Base-by-base conservation (phyloP, 164 flowering plant genomes). In the Litsea cubeba region DNA sequence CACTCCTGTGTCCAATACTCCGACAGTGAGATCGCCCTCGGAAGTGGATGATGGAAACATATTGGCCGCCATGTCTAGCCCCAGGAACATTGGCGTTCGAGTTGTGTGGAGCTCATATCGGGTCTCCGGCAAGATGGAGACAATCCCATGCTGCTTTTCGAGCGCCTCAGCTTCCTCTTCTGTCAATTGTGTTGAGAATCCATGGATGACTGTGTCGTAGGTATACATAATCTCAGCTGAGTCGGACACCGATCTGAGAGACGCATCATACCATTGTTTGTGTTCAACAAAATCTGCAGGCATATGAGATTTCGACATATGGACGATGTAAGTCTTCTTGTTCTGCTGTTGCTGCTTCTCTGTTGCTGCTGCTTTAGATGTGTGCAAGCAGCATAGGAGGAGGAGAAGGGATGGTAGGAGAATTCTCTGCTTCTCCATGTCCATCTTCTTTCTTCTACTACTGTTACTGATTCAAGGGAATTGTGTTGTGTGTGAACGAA, bases 81-180 rank as follows among this genome's bases (percentile, higher is more conserved):
- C 97, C 14, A 95, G 90, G 71, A 95, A 95, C 81, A 82, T 84
- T 0, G 99, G 99, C 0, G 97, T 82, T 30, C 96, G 80, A 20
- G 99, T 95, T 2, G 98, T 95, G 73, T 95, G 97, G 23, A 95
- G 93, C 73, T 91, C 79, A 70, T 91, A 91, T 15, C 24, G 66
- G 22, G 63, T 20, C 69, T 93, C 97, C 1, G 90, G 90, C 2
- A 85, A 58, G 15, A 95, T 91, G 10, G 91, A 77, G 62, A 92
- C 81, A 74, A 88, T 80, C 26, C 92, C 97, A 0, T 83, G 86
- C 32, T 76, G 82, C 12, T 58, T 50, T 63, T 80, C 79, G 0
- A 95, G 86, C 18, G 70, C 25, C 40, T 81, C 67, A 0, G 91
- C 97, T 79, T 95, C 90, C n/a, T 81, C 79, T 0, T 69, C 73